Evolutionary conservation across 371 early-diverging fungal genomes (phyloP), one percentile per base, ranked within the genome.

Genomic region (Syncephalastrum sp.): DNA sequence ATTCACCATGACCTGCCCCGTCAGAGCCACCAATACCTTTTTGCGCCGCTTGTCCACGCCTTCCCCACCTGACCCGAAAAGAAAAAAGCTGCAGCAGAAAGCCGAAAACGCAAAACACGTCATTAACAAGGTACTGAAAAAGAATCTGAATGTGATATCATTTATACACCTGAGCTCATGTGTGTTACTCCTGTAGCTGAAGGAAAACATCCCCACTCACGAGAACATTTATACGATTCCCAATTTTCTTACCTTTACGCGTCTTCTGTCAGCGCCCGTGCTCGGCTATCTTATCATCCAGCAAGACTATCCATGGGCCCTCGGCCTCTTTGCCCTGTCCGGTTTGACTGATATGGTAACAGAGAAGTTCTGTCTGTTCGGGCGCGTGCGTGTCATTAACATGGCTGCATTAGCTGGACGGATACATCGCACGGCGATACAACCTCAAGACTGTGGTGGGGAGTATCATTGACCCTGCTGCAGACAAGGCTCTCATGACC

Each of bases 401-500:
- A 50, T 17, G 5, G 5, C 1, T 19, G 14, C 14, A 25, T 24
- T 61, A 88, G 83, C 64, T 95, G 42, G 98, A 98, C 74, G 98
- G 98, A 23, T 93, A 82, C 63, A 88, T 97, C 62, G 98, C 98
- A 5, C 80, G 97, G 38, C 75, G 81, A 47, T 97, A 84, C 67
- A 89, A 94, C 48, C 85, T 91, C 87, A 85, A 85, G 64, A 91
- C 93, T 12, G 75, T 90, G 33, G 74, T 96, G 16, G 98, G 98
- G 5, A 91, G 93, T 1, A 90, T 95, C 19, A 82, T 97, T 46
- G 98, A 98, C 63, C 98, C 98, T 4, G 85, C 90, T n/a, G 97
- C 97, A 4, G 98, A 98, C 74, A 98, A 98, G 70, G 83, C 89
- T 3, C 69, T 98, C 21, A 95, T 97, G 96, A 94, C 95, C 0